Evolutionary conservation across 768 basidiomycete genomes (phyloP).

Genomic region (Podaxis sp.): DNA sequence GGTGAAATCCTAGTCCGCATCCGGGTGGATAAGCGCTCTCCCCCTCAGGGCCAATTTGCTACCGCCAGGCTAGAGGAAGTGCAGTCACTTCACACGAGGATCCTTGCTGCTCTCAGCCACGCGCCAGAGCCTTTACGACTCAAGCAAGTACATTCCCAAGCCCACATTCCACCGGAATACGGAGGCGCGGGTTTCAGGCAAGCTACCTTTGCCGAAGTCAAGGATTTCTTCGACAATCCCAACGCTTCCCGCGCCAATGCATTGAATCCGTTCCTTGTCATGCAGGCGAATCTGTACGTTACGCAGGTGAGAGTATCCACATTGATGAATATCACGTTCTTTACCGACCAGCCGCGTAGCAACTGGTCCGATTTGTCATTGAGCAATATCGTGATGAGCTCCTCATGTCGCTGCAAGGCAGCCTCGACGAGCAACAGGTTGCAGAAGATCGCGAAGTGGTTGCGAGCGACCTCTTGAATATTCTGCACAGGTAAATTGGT

Average conservation of each 20-base stretch:
- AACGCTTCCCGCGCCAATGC: constrained; percentile 84
- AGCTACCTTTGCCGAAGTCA: constrained; percentile 84
- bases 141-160: constrained; percentile 52
- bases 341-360: constrained; percentile 42
- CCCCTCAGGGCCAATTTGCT: constrained; percentile 82
- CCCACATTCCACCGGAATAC: constrained; percentile 56
- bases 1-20: constrained; percentile 88
- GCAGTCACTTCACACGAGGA: constrained; percentile 74
- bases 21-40: constrained; percentile 83
- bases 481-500: constrained; percentile 69
- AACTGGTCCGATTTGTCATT: constrained; percentile 91
- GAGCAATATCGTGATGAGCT: constrained; percentile 92
- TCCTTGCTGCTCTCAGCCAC: constrained; percentile 71
- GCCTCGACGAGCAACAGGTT: constrained; percentile 60
- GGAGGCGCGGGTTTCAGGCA: constrained; percentile 75
- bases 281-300: constrained; percentile 91
- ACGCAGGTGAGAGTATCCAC: constrained; percentile 63
- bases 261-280: constrained; percentile 85
- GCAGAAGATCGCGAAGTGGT: constrained; percentile 81
- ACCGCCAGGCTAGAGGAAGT: constrained; percentile 85
- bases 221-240: constrained; percentile 90
- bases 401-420: constrained; percentile 63
- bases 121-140: constrained; percentile 75
- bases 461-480: constrained; percentile 82
- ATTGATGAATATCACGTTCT: neutral